These are phyloP conservation scores for Pyrenophora tritici-repentis DNA, from an alignment of 2,329 filamentous ascomycete species.

Conservation along the genomic window DNA sequence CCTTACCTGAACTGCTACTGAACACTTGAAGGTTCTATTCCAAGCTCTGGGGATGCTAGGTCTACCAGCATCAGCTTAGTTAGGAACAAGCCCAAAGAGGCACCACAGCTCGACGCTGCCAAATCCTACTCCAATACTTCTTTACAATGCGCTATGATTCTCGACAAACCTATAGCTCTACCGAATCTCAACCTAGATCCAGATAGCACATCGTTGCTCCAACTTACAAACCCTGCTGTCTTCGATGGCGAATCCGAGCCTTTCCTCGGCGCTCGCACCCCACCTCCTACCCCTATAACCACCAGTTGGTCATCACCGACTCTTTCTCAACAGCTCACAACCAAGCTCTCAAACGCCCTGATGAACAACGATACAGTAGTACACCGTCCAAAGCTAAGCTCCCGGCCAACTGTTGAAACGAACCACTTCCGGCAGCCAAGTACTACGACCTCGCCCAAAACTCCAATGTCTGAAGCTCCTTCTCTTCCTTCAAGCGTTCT, in stretches of 20 bases:
- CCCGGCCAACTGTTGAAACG: constrained; percentile 33
- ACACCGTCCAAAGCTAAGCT: constrained; percentile 36
- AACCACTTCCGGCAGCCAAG: constrained; percentile 13
- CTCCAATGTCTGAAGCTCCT: constrained; percentile 21
- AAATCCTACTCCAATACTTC: constrained; percentile 8
- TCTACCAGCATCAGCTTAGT: constrained; percentile 15
- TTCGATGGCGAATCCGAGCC: constrained; percentile 46
- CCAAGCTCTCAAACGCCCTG: constrained; percentile 33
- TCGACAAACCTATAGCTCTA: constrained; percentile 14
- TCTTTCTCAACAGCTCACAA: constrained; percentile 32
- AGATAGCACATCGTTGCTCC: constrained; percentile 25
- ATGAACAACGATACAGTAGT: constrained; percentile 40
- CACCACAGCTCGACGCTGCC: constrained; percentile 15
- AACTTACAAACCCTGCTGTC: constrained; percentile 33
- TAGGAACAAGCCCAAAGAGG: constrained; percentile 19
- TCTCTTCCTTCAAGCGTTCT: constrained; percentile 36
- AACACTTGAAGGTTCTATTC: constrained; percentile 21
- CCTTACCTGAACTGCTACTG: not conserved
- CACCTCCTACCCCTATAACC: constrained; percentile 21
- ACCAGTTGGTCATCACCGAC: constrained; percentile 38
- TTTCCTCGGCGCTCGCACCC: constrained; percentile 15
- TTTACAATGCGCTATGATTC: constrained; percentile 21
- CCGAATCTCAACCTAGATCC: constrained; percentile 18
- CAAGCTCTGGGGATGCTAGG: constrained; percentile 11
- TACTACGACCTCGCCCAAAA: constrained; percentile 8